Evolutionary conservation across 768 basidiomycete genomes (phyloP).

Genomic region (Suillus clintonianus): DNA sequence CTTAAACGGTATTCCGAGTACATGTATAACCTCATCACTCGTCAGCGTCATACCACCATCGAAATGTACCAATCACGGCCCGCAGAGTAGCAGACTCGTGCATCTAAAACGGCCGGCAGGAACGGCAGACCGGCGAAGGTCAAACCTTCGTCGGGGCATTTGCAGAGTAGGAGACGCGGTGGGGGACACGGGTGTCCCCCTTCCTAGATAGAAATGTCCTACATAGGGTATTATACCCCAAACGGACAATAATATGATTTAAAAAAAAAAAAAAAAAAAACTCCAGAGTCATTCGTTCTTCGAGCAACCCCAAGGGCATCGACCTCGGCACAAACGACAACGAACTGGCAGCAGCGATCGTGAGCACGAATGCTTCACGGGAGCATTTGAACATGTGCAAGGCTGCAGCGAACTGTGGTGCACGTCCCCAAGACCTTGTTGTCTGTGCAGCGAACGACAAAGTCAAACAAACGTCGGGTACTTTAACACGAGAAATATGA

Average conservation of each 20-base stretch:
- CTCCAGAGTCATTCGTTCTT: too few species aligned
- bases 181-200: constrained; percentile 3
- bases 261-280: too few species aligned
- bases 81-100: not conserved
- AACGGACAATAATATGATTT: not conserved
- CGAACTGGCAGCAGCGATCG: too few species aligned
- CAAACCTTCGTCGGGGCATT: not conserved
- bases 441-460: too few species aligned
- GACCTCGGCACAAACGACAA: too few species aligned
- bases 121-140: not conserved
- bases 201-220: constrained; percentile 6
- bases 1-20: not conserved
- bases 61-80: not conserved
- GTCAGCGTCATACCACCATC: not conserved
- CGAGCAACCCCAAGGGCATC: too few species aligned
- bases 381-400: too few species aligned
- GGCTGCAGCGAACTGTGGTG: too few species aligned
- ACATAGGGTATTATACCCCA: constrained; percentile 6
- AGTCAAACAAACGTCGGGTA: too few species aligned
- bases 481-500: too few species aligned
- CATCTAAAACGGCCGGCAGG: not conserved
- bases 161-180: not conserved
- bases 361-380: too few species aligned
- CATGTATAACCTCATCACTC: not conserved
- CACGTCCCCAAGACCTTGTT: too few species aligned